Conservation (phyloP, 1,139 yeast genomes). For the Sugiyamaella xylanicola region DNA sequence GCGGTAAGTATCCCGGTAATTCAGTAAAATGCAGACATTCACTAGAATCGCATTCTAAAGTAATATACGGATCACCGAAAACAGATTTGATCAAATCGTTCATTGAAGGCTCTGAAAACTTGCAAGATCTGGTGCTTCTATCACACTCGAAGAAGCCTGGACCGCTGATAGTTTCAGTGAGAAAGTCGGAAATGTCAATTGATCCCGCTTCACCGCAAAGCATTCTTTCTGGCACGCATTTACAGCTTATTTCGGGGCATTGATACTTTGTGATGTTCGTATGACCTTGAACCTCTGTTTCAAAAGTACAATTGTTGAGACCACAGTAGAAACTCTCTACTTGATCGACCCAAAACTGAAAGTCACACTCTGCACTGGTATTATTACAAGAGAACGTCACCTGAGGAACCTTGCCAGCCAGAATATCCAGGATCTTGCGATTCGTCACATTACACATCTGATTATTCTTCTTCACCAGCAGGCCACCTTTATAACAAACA, state of each 20-base stretch:
- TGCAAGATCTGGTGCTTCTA: constrained; percentile 59
- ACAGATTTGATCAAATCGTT: constrained; percentile 85
- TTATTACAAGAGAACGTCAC: constrained; percentile 88
- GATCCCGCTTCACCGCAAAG: constrained; percentile 93
- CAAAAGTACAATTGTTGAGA: constrained; percentile 66
- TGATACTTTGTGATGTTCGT: constrained; percentile 72
- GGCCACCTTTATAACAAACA: constrained; percentile 88
- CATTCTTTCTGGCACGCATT: constrained; percentile 90
- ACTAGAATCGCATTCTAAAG: constrained; percentile 76
- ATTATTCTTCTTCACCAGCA: constrained; percentile 74
- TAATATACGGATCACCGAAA: constrained; percentile 89
- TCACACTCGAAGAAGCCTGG: constrained; percentile 93
- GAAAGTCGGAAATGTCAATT: constrained; percentile 89
- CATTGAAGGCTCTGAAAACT: constrained; percentile 94
- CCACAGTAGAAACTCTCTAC: constrained; percentile 90
- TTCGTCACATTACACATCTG: constrained; percentile 95
- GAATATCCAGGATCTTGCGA: constrained; percentile 74
- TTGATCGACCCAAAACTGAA: constrained; percentile 95
- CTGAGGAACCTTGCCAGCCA: constrained; percentile 82
- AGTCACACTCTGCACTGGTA: constrained; percentile 67
- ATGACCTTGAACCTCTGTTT: constrained; percentile 54
- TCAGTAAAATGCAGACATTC: constrained; percentile 93
- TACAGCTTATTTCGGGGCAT: constrained; percentile 76
- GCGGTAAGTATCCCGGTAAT: constrained; percentile 83
- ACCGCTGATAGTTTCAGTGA: constrained; percentile 85